Percentiles rank a stretch among this genome's conserved stretches.
Evolutionary conservation across 176 grass and related monocot genomes (phyloP).

Genomic region (Bonia amplexicaulis): DNA sequence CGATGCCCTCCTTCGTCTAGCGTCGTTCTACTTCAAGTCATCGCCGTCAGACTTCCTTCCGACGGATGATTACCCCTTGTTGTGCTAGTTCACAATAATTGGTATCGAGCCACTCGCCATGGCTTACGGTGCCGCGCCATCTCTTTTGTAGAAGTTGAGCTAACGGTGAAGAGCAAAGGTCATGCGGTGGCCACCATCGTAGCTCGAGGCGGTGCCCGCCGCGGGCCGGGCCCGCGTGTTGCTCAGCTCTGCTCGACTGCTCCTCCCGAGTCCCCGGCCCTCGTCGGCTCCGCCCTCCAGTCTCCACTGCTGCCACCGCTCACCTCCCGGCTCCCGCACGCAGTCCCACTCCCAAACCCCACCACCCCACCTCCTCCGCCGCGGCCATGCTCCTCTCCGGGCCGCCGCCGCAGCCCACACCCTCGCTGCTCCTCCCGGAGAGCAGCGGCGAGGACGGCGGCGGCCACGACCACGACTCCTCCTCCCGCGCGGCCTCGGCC

Average conservation of each 20-base stretch:
- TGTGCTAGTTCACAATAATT: too few relatives aligned
- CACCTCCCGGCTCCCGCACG: background rate
- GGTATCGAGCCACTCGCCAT: too few relatives aligned
- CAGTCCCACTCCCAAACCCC: background rate
- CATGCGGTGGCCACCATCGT: too few relatives aligned
- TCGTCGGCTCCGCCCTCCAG: constrained; percentile 13
- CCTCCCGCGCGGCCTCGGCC: constrained; percentile 36
- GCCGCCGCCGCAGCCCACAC: constrained; percentile 39
- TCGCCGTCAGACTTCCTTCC: too few relatives aligned
- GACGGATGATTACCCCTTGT: too few relatives aligned
- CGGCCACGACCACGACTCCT: constrained; percentile 38
- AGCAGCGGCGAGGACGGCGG: constrained; percentile 72
- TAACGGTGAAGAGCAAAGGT: too few relatives aligned
- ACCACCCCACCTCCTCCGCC: background rate
- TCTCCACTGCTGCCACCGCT: background rate
- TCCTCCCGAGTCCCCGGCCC: background rate
- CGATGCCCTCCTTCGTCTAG: too few relatives aligned
- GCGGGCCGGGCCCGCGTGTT: background rate
- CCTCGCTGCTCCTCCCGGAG: constrained; percentile 53
- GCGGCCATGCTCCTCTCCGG: constrained; percentile 56
- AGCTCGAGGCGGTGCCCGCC: too few relatives aligned
- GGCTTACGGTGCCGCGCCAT: too few relatives aligned
- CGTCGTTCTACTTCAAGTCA: too few relatives aligned
- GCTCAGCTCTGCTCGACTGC: background rate
- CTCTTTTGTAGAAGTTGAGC: too few relatives aligned